Percentiles rank a stretch among this genome's conserved stretches.
Conservation (phyloP, 2,329 filamentous ascomycete species). For the Aquanectria penicillioides region DNA sequence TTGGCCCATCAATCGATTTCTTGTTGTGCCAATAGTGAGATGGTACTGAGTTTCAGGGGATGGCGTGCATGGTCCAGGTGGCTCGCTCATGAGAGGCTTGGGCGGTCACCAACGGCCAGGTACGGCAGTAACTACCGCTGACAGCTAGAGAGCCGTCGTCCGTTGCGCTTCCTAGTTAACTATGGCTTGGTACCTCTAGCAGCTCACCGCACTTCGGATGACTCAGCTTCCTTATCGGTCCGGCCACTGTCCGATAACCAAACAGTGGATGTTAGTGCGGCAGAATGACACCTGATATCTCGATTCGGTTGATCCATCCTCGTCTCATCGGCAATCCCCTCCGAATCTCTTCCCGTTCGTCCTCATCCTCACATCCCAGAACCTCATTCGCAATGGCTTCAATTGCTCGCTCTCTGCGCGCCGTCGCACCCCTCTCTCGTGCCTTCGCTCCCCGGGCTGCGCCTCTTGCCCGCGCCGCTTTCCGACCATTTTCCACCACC, state of each 20-base stretch:
- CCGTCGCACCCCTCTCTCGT: constrained; percentile 58
- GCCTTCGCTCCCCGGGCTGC: constrained; percentile 50
- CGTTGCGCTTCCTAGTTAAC: neutral
- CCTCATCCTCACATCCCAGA: neutral
- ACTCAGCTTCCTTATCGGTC: constrained; percentile 20
- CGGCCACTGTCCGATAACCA: constrained; percentile 19
- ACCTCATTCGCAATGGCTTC: constrained; percentile 63
- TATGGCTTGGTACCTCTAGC: no score
- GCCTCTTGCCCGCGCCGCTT: constrained; percentile 55
- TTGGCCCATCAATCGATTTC: neutral
- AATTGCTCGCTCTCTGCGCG: constrained; percentile 66
- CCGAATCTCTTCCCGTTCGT: constrained; percentile 18
- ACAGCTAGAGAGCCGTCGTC: no score
- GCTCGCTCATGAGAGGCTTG: neutral
- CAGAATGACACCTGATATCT: constrained; percentile 22
- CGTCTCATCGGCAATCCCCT: constrained; percentile 18
- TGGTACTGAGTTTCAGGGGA: constrained; percentile 1
- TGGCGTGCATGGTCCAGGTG: neutral
- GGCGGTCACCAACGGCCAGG: neutral
- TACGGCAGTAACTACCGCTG: no score
- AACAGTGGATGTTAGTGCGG: constrained; percentile 14
- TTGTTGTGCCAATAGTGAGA: neutral
- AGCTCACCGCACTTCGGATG: neutral
- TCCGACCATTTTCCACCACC: constrained; percentile 52
- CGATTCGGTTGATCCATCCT: constrained; percentile 5